Conservation (phyloP, 148 eudicot genomes). For the Amaranthus palmeri region DNA sequence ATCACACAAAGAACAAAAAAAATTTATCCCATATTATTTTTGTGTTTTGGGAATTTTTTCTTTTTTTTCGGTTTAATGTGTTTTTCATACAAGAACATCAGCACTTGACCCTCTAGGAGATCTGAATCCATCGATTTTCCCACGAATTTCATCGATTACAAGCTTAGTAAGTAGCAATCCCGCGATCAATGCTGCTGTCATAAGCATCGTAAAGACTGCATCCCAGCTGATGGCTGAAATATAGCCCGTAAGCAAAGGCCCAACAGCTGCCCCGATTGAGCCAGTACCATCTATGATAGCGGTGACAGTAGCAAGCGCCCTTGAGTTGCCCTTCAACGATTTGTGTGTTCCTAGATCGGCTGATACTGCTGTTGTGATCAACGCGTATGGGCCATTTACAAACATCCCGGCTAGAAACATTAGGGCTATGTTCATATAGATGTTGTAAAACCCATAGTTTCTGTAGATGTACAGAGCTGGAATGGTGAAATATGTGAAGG, state of each 20-base stretch:
- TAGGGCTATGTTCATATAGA: constrained; percentile 51
- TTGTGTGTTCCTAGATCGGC: constrained; percentile 92
- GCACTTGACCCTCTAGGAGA: constrained; percentile 27
- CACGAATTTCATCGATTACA: constrained; percentile 61
- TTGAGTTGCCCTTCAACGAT: constrained; percentile 62
- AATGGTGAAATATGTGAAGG: constrained; percentile 74
- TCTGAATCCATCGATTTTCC: constrained; percentile 46
- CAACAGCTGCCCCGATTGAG: constrained; percentile 91
- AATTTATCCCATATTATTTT: not conserved
- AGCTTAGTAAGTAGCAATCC: constrained; percentile 79
- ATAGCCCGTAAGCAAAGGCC: constrained; percentile 82
- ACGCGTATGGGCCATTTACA: constrained; percentile 92
- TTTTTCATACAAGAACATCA: constrained; percentile 37
- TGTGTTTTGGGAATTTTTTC: not conserved
- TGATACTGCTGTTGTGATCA: constrained; percentile 91
- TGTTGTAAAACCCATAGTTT: constrained; percentile 59
- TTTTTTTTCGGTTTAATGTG: too few relatives aligned
- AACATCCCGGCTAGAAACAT: constrained; percentile 72
- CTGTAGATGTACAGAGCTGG: constrained; percentile 79
- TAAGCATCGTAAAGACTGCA: constrained; percentile 81
- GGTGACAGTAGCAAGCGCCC: constrained; percentile 90
- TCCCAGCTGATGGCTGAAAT: constrained; percentile 74
- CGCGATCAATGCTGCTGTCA: constrained; percentile 75
- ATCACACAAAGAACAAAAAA: constrained; percentile 20
- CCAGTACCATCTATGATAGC: constrained; percentile 98